Percentiles rank a stretch among this genome's conserved stretches.
Evolutionary conservation across 768 basidiomycete species (phyloP).

Genomic region (Agaricus sinodeliciosus): DNA sequence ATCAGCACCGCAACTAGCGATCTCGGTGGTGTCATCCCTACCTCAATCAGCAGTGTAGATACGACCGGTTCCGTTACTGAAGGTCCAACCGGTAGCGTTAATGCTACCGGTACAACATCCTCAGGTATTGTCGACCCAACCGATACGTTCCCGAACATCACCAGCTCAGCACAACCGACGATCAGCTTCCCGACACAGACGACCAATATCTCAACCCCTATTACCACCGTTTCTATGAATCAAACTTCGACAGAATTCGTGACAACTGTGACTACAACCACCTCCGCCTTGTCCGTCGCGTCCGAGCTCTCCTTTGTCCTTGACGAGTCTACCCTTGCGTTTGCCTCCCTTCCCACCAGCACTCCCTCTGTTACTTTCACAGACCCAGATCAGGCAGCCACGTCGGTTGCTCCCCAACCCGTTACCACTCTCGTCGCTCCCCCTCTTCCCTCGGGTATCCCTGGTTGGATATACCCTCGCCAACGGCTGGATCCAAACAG

Average conservation of each 20-base stretch:
- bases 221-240: neutral
- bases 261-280: conserved; percentile 11
- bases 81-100: neutral
- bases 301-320: conserved; percentile 39
- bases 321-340: conserved; percentile 34
- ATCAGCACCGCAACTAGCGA: neutral
- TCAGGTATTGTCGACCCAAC: no score
- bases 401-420: conserved; percentile 19
- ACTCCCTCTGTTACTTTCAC: conserved; percentile 23
- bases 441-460: conserved; percentile 52
- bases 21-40: neutral
- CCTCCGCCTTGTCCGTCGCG: conserved; percentile 24
- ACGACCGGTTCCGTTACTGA: neutral
- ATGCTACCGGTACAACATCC: no score
- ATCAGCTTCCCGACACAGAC: conserved; percentile 16
- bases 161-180: conserved; percentile 5
- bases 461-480: conserved; percentile 51
- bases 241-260: neutral
- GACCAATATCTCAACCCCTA: neutral
- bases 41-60: neutral
- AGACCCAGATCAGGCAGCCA: conserved; percentile 37
- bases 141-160: no score
- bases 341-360: conserved; percentile 27
- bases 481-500: conserved; percentile 18
- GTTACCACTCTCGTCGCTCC: conserved; percentile 22